These are phyloP conservation scores for Albizia julibrissin DNA, from an alignment of 306 rosid species.

Conservation along the genomic window DNA sequence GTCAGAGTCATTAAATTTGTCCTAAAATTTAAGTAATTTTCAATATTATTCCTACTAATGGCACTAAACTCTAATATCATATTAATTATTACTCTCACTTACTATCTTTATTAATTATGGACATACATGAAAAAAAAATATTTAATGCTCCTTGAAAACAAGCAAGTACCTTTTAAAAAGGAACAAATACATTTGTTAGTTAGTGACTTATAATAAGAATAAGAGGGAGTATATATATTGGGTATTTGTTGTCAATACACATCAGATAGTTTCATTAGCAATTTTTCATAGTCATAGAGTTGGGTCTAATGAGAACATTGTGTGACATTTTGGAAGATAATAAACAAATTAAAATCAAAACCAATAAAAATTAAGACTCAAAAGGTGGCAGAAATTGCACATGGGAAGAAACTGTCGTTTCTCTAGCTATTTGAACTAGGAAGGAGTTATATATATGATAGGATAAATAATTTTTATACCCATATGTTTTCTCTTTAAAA, in stretches of 20 bases:
- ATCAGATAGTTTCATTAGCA: not conserved
- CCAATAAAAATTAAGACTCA: not conserved
- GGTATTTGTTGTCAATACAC: not conserved
- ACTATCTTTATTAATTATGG: no score
- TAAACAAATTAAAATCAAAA: not conserved
- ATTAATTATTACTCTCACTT: no score
- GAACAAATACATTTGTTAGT: no score
- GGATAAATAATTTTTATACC: not conserved
- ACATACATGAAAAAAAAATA: no score
- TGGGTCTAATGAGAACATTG: not conserved
- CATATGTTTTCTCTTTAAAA: not conserved
- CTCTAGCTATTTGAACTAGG: slow-evolving; percentile 5
- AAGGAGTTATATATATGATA: not conserved
- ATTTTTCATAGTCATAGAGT: not conserved
- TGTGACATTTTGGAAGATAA: not conserved
- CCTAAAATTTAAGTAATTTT: no score
- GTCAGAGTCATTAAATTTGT: no score
- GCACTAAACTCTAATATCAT: no score
- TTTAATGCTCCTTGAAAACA: no score
- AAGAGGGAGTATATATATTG: no score
- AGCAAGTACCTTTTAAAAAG: no score
- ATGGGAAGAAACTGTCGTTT: slow-evolving; percentile 52
- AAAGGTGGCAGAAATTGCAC: slow-evolving; percentile 47
- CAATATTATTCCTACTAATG: no score
- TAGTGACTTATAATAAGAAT: no score